Base-by-base conservation (phyloP, 495 filamentous ascomycete species). In the Letharia lupina region DNA sequence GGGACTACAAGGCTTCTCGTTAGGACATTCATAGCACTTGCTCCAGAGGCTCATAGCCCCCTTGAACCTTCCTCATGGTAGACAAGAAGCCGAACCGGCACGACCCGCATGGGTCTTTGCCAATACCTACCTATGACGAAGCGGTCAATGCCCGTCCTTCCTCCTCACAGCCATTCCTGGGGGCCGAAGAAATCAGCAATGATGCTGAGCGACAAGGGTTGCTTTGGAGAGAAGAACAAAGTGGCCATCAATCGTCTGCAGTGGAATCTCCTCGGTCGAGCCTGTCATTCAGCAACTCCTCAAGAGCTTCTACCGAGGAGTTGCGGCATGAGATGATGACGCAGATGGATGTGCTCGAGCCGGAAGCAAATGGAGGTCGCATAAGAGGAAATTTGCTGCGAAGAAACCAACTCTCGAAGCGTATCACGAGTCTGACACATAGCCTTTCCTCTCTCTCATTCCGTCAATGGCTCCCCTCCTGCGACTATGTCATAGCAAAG, bases 121-220 rank as follows among this genome's bases (percentile, higher is more conserved):
- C 94, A 28, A 96, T 98, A 76, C 93, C 93, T 12, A 87, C 89
- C 48, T 98, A 98, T 81, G 93, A 97, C 75, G 94, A 98, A 79
- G 92, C 94, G 63, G 86, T 78, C 65, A 83, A 81, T 45, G 85
- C 83, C 33, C 83, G 81, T 56, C 81, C 86, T 23, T 77, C 78
- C 48, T 88, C 87, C 50, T 84, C 85, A 58, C 85, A 84, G 68
- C 86, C 85, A 6, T 83, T 88, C 67, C 81, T 88, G 44, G 82
- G 78, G 66, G 72, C 78, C 15, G 73, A 75, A 59, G 77, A 84
- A 70, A 76, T 79, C 60, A 82, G 81, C 73, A 80, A 83, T 70
- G 80, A 86, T 73, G 77, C 82, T 44, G 86, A 89, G 76, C 78
- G 86, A 76, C 83, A 88, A 73, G 83, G 80, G 33, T 77, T 88